These are phyloP conservation scores for Salix koriyanagi DNA, from an alignment of 345 rosid genomes.

Conservation along the genomic window DNA sequence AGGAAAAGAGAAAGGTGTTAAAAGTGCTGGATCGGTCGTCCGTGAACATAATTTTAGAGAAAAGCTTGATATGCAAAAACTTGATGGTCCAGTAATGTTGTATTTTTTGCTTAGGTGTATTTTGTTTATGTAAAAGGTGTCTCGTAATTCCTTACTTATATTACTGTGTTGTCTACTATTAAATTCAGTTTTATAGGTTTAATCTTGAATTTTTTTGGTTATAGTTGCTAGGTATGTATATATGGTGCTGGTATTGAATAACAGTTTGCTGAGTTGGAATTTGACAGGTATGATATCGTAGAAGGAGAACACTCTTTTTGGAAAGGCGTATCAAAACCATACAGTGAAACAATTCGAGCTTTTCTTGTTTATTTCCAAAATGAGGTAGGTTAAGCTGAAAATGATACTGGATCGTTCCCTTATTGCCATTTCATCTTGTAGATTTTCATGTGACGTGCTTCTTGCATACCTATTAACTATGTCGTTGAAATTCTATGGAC, in stretches of 20 bases:
- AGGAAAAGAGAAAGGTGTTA: too few species aligned
- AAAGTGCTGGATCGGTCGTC: too few species aligned
- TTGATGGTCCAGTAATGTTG: too few species aligned
- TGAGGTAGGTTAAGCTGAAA: constrained; percentile 44
- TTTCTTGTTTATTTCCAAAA: constrained; percentile 88
- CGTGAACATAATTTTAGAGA: too few species aligned
- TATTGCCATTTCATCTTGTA: background rate
- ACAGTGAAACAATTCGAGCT: constrained; percentile 87
- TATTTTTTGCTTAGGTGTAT: too few species aligned
- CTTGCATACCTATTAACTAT: too few species aligned
- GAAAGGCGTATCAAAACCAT: constrained; percentile 84
- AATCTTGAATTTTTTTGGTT: constrained; percentile 11
- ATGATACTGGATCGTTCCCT: background rate
- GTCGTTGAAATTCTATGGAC: too few species aligned
- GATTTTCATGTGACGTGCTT: background rate
- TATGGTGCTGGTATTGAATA: constrained; percentile 27
- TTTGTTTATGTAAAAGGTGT: too few species aligned
- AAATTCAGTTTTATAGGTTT: background rate
- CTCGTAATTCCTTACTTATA: too few species aligned
- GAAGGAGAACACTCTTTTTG: constrained; percentile 75
- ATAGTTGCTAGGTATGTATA: constrained; percentile 27
- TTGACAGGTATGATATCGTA: constrained; percentile 75
- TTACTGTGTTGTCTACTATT: too few species aligned
- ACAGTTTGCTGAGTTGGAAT: constrained; percentile 32
- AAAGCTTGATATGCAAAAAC: too few species aligned